Evolutionary conservation across 148 eudicot species (phyloP).

Genomic region (Euryodendron excelsum): DNA sequence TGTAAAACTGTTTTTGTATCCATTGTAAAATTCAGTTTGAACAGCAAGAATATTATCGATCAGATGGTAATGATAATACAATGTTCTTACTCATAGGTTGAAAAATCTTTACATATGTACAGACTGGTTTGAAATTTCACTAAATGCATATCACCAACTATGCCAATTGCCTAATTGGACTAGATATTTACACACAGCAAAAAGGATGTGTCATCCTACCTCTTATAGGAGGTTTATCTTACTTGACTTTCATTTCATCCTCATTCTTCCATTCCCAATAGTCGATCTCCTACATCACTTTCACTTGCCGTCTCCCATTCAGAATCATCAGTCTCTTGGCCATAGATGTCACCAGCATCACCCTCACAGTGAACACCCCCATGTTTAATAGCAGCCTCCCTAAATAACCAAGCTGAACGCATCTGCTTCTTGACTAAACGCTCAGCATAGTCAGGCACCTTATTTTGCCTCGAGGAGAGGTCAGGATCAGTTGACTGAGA

Average conservation of each 20-base stretch:
- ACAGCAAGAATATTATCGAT: no score
- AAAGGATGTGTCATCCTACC: slow-evolving; percentile 28
- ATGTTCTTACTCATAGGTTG: no score
- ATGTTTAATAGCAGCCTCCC: slow-evolving; percentile 89
- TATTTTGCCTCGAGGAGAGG: slow-evolving; percentile 77
- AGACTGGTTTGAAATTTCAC: no score
- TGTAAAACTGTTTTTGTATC: no score
- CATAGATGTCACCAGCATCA: slow-evolving; percentile 63
- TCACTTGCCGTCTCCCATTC: slow-evolving; percentile 99
- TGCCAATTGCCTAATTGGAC: background rate
- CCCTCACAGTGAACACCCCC: slow-evolving; percentile 91
- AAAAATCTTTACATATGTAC: no score
- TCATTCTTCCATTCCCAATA: slow-evolving; percentile 73
- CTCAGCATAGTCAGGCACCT: slow-evolving; percentile 97
- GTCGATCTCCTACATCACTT: slow-evolving; percentile 76
- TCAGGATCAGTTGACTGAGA: slow-evolving; percentile 94
- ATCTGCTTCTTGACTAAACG: slow-evolving; percentile 95
- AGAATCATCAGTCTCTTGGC: slow-evolving; percentile 85
- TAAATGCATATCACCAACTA: background rate
- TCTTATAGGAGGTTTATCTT: slow-evolving; percentile 50
- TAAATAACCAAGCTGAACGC: slow-evolving; percentile 94
- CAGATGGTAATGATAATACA: no score
- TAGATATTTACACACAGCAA: background rate
- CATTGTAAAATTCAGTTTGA: no score
- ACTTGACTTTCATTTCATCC: slow-evolving; percentile 58